Percentiles rank a stretch among this genome's conserved stretches.
Evolutionary conservation across 75 land plant genomes (phyloP).

Genomic region (Pinus albicaulis): DNA sequence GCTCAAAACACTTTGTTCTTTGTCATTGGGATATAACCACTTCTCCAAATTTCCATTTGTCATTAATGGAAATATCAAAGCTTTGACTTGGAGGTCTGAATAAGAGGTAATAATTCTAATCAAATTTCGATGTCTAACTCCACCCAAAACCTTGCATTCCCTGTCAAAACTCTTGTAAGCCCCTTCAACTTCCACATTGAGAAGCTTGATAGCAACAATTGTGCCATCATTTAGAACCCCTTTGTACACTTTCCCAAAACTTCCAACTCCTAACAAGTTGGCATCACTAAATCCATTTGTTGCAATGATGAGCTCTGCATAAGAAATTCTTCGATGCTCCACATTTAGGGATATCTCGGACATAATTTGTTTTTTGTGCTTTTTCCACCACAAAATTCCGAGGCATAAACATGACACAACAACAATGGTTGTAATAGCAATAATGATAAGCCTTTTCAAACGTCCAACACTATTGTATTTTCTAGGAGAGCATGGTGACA

Average conservation of each 20-base stretch:
- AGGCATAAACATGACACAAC: background rate
- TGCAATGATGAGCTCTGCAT: background rate
- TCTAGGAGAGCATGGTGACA: background rate
- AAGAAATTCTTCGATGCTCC: background rate
- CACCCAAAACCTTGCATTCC: background rate
- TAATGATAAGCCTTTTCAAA: background rate
- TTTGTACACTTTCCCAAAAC: background rate
- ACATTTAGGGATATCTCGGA: background rate
- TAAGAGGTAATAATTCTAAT: background rate
- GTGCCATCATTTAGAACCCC: background rate
- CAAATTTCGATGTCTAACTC: background rate
- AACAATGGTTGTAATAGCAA: background rate
- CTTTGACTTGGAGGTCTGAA: background rate
- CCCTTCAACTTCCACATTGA: background rate
- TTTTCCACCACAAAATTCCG: background rate
- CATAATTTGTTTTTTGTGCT: background rate
- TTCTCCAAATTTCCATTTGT: constrained; percentile 25
- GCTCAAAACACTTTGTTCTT: too few relatives aligned
- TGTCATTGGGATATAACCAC: too few relatives aligned
- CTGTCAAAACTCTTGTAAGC: background rate
- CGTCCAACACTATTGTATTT: background rate
- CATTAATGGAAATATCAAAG: constrained; percentile 18
- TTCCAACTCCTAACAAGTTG: background rate
- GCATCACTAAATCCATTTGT: background rate
- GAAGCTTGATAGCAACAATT: background rate